phyloP scores from a whole-genome alignment of 371 early-diverging fungal genomes.

The Mucor mucedo region DNA sequence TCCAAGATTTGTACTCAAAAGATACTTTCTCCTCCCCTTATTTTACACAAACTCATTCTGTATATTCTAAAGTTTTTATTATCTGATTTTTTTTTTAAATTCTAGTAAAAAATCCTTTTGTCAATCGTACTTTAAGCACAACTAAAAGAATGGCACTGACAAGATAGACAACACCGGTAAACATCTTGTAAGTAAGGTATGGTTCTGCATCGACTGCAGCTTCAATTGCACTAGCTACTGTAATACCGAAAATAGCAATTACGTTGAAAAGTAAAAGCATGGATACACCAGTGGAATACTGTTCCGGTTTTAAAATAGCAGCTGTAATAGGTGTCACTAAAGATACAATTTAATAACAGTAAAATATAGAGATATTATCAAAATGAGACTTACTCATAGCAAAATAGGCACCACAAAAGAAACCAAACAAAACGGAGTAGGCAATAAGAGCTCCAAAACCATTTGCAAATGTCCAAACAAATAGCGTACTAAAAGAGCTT shows the following conservation, averaged over 20 bases:
- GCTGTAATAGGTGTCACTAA: slow-evolving; percentile 46
- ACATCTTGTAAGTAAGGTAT: slow-evolving; percentile 38
- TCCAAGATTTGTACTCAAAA: no score
- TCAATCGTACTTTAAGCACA: slow-evolving; percentile 32
- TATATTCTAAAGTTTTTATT: not conserved
- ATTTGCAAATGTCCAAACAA: slow-evolving; percentile 66
- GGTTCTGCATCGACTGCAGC: slow-evolving; percentile 22
- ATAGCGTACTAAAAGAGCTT: slow-evolving; percentile 48
- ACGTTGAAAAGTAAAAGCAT: slow-evolving; percentile 36
- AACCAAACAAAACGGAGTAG: slow-evolving; percentile 60
- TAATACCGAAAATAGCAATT: slow-evolving; percentile 38
- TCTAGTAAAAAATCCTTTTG: slow-evolving; percentile 19
- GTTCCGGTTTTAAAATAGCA: slow-evolving; percentile 32
- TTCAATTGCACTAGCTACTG: slow-evolving; percentile 42
- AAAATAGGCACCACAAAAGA: slow-evolving; percentile 59
- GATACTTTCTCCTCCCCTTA: no score
- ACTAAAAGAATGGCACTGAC: slow-evolving; percentile 31
- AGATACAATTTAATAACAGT: not conserved
- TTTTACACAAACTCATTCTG: no score
- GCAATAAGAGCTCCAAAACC: slow-evolving; percentile 43
- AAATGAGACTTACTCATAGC: slow-evolving; percentile 17
- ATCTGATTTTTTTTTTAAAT: slow-evolving; percentile 10
- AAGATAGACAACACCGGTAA: slow-evolving; percentile 37
- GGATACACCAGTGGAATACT: slow-evolving; percentile 40
- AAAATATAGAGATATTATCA: not conserved